Evolutionary conservation across 2,329 filamentous ascomycete species (phyloP), one percentile per base, ranked within the genome.

Genomic region (Ceratocystis papillata): DNA sequence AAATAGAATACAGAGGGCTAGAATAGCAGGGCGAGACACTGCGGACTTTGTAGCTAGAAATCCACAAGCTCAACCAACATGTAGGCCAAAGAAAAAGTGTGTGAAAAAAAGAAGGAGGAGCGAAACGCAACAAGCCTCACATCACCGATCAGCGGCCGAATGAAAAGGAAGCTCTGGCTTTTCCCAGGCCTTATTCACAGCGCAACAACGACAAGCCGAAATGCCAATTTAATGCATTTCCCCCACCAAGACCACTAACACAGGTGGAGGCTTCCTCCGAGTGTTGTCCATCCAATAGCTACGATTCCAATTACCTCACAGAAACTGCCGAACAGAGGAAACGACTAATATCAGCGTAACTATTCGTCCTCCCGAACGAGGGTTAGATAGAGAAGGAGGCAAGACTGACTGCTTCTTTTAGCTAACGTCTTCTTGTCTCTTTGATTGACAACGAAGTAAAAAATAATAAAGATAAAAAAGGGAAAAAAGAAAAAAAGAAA

Each of bases 271-370:
- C 12, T 25, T 55, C 50, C 50, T 55, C 50, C 28, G 50, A 55
- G 12, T 15, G 37, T 5, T 28, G 15, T 12, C 50, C 12, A 2
- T 25, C 60, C 60, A 62, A 62, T 62, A 46, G 37, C n/a, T 8
- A 45, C 10, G 33, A 48, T 62, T 62, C 45, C 41, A 28, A 62
- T 62, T 62, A 62, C 60, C 46, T 62, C 60, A 62, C 10, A 48
- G 20, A 46, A 62, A 48, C 60, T 25, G 50, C 37, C 50, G 4
- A 1, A 22, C 50, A 15, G 50, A 55, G 50, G 28, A 22, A 55
- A 55, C 50, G 6, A 55, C 50, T 55, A 55, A 55, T 55, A 55
- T 22, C 50, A 55, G 30, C 50, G 50, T 55, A 55, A 55, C 28
- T 55, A 55, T 55, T 55, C 20, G 50, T 55, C 20, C 12, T 12